phyloP scores from a whole-genome alignment of 306 rosid species.

The Glycine soja region DNA sequence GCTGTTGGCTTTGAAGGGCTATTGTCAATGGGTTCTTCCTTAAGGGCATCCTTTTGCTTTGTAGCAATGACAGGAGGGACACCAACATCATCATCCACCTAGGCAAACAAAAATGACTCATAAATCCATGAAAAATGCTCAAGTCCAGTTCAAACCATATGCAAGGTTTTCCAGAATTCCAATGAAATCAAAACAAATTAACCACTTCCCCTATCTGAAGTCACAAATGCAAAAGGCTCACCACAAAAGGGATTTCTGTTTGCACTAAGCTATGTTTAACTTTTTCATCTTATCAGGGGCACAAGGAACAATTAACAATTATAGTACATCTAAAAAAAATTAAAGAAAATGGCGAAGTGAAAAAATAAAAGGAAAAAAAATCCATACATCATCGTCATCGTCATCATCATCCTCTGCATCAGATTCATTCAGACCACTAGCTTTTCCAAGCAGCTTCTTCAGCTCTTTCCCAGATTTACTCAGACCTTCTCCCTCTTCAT shows the following conservation, averaged over 20 bases:
- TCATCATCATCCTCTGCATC: constrained; percentile 90
- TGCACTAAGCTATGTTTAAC: no score
- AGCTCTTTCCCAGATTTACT: constrained; percentile 97
- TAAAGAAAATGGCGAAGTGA: constrained; percentile 21
- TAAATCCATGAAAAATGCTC: constrained; percentile 32
- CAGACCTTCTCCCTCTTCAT: constrained; percentile 85
- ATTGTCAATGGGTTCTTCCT: constrained; percentile 84
- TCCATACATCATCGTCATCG: constrained; percentile 71
- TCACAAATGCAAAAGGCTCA: no score
- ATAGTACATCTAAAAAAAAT: neutral
- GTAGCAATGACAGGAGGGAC: constrained; percentile 61
- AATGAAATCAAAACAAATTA: constrained; percentile 13
- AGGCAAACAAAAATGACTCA: constrained; percentile 40
- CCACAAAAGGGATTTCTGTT: no score
- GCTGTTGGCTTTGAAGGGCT: constrained; percentile 73
- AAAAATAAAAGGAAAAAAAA: constrained; percentile 36
- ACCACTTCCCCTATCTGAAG: neutral
- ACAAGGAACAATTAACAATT: no score
- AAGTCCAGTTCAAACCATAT: constrained; percentile 19
- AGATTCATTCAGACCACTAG: constrained; percentile 79
- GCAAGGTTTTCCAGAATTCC: constrained; percentile 36
- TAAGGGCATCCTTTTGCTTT: constrained; percentile 80
- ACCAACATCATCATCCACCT: constrained; percentile 79
- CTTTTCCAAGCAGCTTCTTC: constrained; percentile 83
- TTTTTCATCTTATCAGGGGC: no score